Base-by-base conservation (phyloP, 164 flowering plant genomes). In the Sextonia rubra region DNA sequence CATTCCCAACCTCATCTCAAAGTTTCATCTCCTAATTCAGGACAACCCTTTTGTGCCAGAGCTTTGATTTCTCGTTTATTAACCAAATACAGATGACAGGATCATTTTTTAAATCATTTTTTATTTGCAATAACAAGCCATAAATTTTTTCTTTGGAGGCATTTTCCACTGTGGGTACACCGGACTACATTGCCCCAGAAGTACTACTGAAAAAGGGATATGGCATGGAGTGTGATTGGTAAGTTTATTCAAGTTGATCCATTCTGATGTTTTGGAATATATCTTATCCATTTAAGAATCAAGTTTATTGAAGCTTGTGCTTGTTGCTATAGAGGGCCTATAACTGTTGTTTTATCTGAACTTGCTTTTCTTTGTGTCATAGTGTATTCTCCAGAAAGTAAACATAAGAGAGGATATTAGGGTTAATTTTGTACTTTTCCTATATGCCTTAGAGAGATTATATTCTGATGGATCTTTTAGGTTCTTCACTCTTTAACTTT, bases 171-270 rank as follows among this genome's bases (percentile, higher is more conserved):
- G 98, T 96, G 71, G 99, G 99, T 61, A 96, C 99, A 55, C 98
- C 97, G 4, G 98, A 95, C 78, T 95, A 93, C 74, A 93, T 95
- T 80, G 98, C 99, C 73, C 98, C 99, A 4, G 99, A 95, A 83
- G 98, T 95, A 37, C 77, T 95, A 73, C 74, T 89, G 80, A 95
- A 95, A 85, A 95, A 91, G 82, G 99, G 99, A 71, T 96, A 96
- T 87, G 93, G 97, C 77, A 76, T 87, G 81, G 99, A 96, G 81
- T 96, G 99, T 83, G 99, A 96, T 75, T 95, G 99, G 99, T 85
- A 74, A 27, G 81, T 63, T 71, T 47, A 63, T 20, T 70, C 62
- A 7, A 24, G 64, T 61, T 15, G 29, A 12, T 25, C 7, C 22
- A 26, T 64, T 18, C 44, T 12, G 64, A 5, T 32, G 5, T 37